Evolutionary conservation across 257 asterid species (phyloP).

Genomic region (Primulina huaijiensis): DNA sequence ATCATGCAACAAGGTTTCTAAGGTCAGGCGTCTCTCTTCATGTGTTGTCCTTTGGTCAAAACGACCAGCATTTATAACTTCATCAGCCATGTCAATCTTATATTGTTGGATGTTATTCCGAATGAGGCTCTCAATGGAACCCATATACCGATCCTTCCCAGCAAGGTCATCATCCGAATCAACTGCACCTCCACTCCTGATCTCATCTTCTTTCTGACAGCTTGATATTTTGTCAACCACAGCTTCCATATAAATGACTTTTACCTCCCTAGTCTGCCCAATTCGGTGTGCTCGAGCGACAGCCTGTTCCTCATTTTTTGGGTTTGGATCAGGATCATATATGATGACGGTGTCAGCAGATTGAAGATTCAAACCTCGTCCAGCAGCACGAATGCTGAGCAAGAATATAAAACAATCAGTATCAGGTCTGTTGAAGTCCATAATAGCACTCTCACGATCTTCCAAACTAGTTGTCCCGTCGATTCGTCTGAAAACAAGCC

Average conservation of each 20-base stretch:
- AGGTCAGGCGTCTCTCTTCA: conserved; percentile 93
- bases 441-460: conserved; percentile 97
- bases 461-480: conserved; percentile 98
- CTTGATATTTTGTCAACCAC: conserved; percentile 88
- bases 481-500: conserved; percentile 88
- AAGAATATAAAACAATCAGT: conserved; percentile 95
- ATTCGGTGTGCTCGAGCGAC: conserved; percentile 99
- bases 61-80: conserved; percentile 98
- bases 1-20: conserved; percentile 91
- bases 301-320: conserved; percentile 99
- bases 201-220: conserved; percentile 95
- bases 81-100: conserved; percentile 99
- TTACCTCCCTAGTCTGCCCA: conserved; percentile 98
- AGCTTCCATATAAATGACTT: conserved; percentile 96
- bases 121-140: conserved; percentile 92
- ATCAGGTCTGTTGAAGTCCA: conserved; percentile 82
- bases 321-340: conserved; percentile 99
- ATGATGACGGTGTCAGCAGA: conserved; percentile 97
- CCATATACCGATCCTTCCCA: conserved; percentile 93
- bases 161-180: conserved; percentile 97
- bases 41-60: conserved; percentile 99
- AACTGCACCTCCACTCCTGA: conserved; percentile 63
- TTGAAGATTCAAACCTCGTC: conserved; percentile 96
- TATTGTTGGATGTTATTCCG: conserved; percentile 96
- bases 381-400: conserved; percentile 99